Base-by-base conservation (phyloP, 352 stramenopile species). In the Phytopythium helicoides region DNA sequence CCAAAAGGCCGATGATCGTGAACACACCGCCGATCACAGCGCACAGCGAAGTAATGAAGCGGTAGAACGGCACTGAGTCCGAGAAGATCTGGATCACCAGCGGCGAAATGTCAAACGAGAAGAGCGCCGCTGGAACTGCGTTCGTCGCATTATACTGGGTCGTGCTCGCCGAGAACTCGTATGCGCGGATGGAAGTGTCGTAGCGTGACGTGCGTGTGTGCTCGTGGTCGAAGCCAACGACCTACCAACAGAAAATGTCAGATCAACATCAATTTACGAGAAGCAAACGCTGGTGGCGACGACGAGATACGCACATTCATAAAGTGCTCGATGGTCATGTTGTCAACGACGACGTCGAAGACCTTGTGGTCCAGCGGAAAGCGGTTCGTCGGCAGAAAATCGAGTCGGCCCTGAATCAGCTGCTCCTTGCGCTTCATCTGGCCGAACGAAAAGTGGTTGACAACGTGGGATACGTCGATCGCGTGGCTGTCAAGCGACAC, bases 281-380 rank as follows among this genome's bases (percentile, higher is more conserved):
- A 18, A 36, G 12, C n/a, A 28, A 21, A 10, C 28, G 28, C 9
- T 9, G 23, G 3, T 12, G 26, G 44, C 26, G n/a, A n/a, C n/a
- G n/a, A n/a, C n/a, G n/a, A n/a, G n/a, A n/a, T n/a, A 98, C 92
- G 54, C 64, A 92, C 81, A 38, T 92, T 94, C 35, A 92, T 51
- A 47, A 86, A 94, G 52, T 94, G 84, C 44, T 90, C 65, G 55
- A 92, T 77, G 15, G 81, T 89, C 51, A 89, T 83, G 61, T 89
- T 87, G 54, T 81, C 66, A 48, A 75, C 76, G 40, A 84, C 64
- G 19, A 73, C 69, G 19, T 61, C 71, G 51, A 73, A 94, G 18
- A 44, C 50, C 42, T 78, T 78, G 41, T 46, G 60, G 52, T 92
- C 83, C 34, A 94, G 55, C 21, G 81, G 78, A 42, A 73, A 91